Evolutionary conservation across 192 early-diverging fungal species (phyloP).

Genomic region (Phlyctochytrium bullatum): DNA sequence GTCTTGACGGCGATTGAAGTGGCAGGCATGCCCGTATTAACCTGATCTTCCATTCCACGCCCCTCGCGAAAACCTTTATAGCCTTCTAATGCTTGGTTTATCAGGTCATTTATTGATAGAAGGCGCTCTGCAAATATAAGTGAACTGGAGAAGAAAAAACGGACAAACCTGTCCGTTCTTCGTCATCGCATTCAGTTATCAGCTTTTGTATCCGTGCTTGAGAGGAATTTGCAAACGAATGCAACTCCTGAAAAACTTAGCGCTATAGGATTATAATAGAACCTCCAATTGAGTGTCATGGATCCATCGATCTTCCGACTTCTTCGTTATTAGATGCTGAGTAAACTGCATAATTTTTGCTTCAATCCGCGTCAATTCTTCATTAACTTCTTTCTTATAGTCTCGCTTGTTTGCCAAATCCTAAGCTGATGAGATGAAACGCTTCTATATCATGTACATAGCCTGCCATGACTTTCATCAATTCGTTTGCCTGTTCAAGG

Average conservation of each 20-base stretch:
- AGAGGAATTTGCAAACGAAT: slow-evolving; percentile 61
- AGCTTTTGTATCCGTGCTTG: slow-evolving; percentile 73
- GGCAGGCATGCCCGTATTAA: slow-evolving; percentile 9
- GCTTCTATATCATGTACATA: slow-evolving; percentile 60
- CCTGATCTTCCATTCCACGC: too few species aligned
- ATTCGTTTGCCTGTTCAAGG: slow-evolving; percentile 90
- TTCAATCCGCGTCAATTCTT: slow-evolving; percentile 80
- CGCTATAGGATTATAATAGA: too few species aligned
- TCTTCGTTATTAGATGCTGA: slow-evolving; percentile 66
- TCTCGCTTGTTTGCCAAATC: slow-evolving; percentile 61
- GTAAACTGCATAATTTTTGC: slow-evolving; percentile 70
- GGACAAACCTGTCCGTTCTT: slow-evolving; percentile 68
- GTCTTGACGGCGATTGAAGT: neutral
- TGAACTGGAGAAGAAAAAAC: slow-evolving; percentile 10
- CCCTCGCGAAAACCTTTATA: slow-evolving; percentile 56
- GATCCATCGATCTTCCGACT: slow-evolving; percentile 42
- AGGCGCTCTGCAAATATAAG: slow-evolving; percentile 51
- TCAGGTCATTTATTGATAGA: slow-evolving; percentile 69
- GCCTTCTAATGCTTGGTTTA: slow-evolving; percentile 75
- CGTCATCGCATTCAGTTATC: slow-evolving; percentile 69
- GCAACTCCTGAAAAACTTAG: too few species aligned
- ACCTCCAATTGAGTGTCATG: slow-evolving; percentile 35
- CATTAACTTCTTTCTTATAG: slow-evolving; percentile 78
- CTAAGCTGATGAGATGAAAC: slow-evolving; percentile 14
- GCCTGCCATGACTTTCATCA: slow-evolving; percentile 98